Conservation (phyloP, 495 filamentous ascomycete species). For the Penicillium fimorum region DNA sequence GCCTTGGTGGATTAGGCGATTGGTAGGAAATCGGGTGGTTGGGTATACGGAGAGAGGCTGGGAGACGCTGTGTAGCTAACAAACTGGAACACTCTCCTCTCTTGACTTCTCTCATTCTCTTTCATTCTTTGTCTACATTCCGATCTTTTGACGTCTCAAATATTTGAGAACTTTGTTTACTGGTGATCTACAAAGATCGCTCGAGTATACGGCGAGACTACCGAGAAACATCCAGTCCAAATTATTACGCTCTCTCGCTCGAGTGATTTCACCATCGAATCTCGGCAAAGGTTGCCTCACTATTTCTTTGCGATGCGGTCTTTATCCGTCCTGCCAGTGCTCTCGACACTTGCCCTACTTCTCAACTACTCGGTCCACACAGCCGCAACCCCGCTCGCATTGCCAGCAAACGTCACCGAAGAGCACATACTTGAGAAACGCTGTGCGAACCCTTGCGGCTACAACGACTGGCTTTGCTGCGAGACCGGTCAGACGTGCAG, state of each 20-base stretch:
- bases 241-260: not conserved
- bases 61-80: constrained; percentile 29
- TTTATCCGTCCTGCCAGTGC: constrained; percentile 25
- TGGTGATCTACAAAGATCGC: constrained; percentile 4
- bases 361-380: constrained; percentile 25
- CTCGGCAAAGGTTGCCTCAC: constrained; percentile 7
- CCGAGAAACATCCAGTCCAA: constrained; percentile 5
- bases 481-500: constrained; percentile 55
- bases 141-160: constrained; percentile 9
- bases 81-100: constrained; percentile 10
- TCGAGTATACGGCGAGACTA: constrained; percentile 6
- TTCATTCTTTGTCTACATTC: constrained; percentile 16
- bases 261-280: constrained; percentile 7
- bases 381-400: constrained; percentile 39
- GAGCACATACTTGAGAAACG: constrained; percentile 41
- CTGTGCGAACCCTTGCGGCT: constrained; percentile 69
- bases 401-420: constrained; percentile 29
- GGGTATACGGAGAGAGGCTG: constrained; percentile 34
- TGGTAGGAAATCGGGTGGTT: constrained; percentile 47
- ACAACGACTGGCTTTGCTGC: constrained; percentile 67
- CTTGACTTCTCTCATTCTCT: constrained; percentile 16
- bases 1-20: constrained; percentile 13
- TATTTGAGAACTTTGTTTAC: constrained; percentile 6
- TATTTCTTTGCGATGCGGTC: constrained; percentile 31
- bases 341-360: constrained; percentile 31